phyloP scores from a whole-genome alignment of 768 basidiomycete genomes.

The Lactarius evosmus region DNA sequence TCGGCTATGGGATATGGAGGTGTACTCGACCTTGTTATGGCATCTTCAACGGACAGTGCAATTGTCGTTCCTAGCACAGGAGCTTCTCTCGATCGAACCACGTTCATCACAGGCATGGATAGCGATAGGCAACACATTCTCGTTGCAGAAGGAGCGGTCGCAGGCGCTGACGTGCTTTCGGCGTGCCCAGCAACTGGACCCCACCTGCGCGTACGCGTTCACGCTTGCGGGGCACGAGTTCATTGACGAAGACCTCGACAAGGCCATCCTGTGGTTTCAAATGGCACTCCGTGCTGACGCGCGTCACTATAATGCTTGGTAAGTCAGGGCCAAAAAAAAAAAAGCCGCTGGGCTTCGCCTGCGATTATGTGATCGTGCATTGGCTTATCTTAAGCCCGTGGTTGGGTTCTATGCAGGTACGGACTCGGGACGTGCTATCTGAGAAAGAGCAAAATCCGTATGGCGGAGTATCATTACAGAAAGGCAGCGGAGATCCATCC shows the following conservation, averaged over 20 bases:
- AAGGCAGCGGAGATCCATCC: slow-evolving; percentile 92
- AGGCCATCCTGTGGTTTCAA: slow-evolving; percentile 89
- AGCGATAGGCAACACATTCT: slow-evolving; percentile 93
- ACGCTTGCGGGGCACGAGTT: slow-evolving; percentile 97
- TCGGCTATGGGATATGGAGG: slow-evolving; percentile 89
- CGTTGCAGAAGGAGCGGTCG: slow-evolving; percentile 87
- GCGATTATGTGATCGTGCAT: background rate
- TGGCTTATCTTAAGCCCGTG: slow-evolving; percentile 26
- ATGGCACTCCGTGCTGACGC: slow-evolving; percentile 86
- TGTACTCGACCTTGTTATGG: slow-evolving; percentile 95
- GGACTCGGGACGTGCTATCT: slow-evolving; percentile 97
- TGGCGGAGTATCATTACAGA: slow-evolving; percentile 96
- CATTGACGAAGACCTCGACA: slow-evolving; percentile 91
- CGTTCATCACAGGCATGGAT: slow-evolving; percentile 91
- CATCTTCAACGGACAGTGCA: slow-evolving; percentile 82
- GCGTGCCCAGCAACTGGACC: slow-evolving; percentile 85
- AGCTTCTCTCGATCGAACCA: slow-evolving; percentile 81
- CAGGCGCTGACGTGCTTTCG: slow-evolving; percentile 94
- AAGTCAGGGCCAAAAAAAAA: slow-evolving; percentile 36
- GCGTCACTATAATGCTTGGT: slow-evolving; percentile 99
- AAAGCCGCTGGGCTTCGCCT: background rate
- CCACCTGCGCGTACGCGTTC: slow-evolving; percentile 91
- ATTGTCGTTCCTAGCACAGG: slow-evolving; percentile 90
- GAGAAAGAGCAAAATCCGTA: slow-evolving; percentile 85
- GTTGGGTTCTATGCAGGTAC: slow-evolving; percentile 72